Conservation (phyloP, 2,329 filamentous ascomycete species). For the Clarireedia paspali region DNA sequence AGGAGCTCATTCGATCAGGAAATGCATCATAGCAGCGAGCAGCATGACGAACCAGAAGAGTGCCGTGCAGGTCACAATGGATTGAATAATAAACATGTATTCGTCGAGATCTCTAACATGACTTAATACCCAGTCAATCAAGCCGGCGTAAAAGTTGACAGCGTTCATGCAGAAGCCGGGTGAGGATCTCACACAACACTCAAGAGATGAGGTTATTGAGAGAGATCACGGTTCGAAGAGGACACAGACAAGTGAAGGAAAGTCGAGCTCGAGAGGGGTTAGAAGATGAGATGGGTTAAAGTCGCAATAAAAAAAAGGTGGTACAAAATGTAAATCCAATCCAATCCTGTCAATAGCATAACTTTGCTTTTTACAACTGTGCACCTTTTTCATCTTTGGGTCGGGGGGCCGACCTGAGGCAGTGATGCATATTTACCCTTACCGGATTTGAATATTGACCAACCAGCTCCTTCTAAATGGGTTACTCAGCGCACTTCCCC, state of each 20-base stretch:
- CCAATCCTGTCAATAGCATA: not conserved
- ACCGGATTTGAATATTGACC: not conserved
- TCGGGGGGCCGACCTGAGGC: slow-evolving; percentile 2
- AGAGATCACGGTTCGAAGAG: not conserved
- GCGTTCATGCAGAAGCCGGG: slow-evolving; percentile 28
- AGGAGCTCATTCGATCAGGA: not conserved
- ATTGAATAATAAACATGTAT: slow-evolving; percentile 30
- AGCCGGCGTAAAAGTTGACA: slow-evolving; percentile 25
- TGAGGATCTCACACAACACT: slow-evolving; percentile 7
- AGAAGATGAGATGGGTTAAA: not conserved
- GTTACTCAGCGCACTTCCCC: not conserved
- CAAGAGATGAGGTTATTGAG: slow-evolving; percentile 7
- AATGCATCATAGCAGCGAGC: not conserved
- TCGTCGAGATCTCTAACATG: slow-evolving; percentile 25
- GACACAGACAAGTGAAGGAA: not conserved
- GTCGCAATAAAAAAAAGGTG: not conserved
- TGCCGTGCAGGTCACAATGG: slow-evolving; percentile 27
- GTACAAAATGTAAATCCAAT: not conserved
- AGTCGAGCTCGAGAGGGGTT: not conserved
- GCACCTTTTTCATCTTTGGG: not conserved
- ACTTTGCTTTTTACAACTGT: slow-evolving; percentile 2
- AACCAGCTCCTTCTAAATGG: not conserved
- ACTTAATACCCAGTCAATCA: slow-evolving; percentile 27
- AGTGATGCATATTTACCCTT: not conserved
- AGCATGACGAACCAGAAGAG: slow-evolving; percentile 24